Conservation (phyloP, 75 land plant species). For the Picea glauca region DNA sequence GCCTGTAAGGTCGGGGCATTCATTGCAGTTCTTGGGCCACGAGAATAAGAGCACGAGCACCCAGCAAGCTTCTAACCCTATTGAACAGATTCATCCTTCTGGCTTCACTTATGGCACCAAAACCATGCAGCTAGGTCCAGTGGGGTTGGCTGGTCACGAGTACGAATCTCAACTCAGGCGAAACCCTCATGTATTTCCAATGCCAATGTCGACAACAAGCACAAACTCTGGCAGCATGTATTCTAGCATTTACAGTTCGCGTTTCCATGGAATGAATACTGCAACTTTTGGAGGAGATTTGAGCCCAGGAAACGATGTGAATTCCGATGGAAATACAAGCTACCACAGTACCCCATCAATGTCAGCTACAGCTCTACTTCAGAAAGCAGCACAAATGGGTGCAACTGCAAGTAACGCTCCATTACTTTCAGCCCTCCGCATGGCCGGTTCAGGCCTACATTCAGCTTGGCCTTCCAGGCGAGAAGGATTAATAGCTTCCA, state of each 20-base stretch:
- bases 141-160: background rate
- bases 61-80: background rate
- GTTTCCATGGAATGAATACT: background rate
- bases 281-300: slow-evolving; percentile 1
- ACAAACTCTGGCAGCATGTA: background rate
- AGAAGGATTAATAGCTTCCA: background rate
- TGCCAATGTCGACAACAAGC: background rate
- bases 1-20: background rate
- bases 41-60: background rate
- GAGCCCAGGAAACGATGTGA: background rate
- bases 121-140: background rate
- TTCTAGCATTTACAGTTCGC: background rate
- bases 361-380: slow-evolving; percentile 56
- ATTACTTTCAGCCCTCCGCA: slow-evolving; percentile 32
- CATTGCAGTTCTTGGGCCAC: slow-evolving; percentile 2
- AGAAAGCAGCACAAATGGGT: slow-evolving; percentile 60
- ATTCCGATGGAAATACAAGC: background rate
- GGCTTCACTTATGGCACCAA: background rate
- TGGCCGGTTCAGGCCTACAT: slow-evolving; percentile 4
- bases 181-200: background rate
- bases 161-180: slow-evolving; percentile 1
- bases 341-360: slow-evolving; percentile 22
- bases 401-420: slow-evolving; percentile 49
- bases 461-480: background rate
- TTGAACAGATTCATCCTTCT: background rate